Evolutionary conservation across 2,329 filamentous ascomycete genomes (phyloP), one percentile per base, ranked within the genome.

Genomic region (Diaporthe aspalathi): DNA sequence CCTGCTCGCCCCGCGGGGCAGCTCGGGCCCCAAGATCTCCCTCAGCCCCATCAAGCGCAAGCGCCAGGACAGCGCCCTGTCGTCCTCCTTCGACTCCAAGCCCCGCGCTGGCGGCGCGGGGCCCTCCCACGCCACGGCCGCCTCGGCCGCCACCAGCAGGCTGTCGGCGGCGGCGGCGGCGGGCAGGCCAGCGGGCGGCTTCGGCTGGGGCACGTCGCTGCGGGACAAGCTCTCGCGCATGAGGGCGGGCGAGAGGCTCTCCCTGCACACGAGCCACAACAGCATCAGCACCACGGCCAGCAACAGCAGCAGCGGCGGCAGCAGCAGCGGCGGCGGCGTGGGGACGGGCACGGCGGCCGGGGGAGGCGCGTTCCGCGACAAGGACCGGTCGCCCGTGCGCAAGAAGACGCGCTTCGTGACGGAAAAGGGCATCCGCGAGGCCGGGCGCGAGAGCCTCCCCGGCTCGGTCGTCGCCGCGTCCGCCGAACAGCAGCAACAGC

Each of bases 331-430:
- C 14, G 63, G 24, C 1, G 57, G 40, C 11, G 43, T 35, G 1
- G 54, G n/a, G n/a, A 5, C 32, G 7, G 32, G 32, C 12, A 24
- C 29, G 20, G 27, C 5, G n/a, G 50, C 22, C 3, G 27, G 22
- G 1, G 65, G 66, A 17, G 40, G 29, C n/a, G 67, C 67, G 7
- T 65, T 67, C 16, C 53, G 67, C 20, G 70, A 72, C 32, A 72
- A 80, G 7, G 76, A 80, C 65, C 79, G 73, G 74, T 85, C 77
- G 77, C 89, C 88, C 0, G 86, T 89, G 40, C 85, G 88, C 75
- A 92, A 94, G 82, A 94, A 93, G 85, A 94, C 92, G 66, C 86
- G 92, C n/a, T 94, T 95, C 77, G 87, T 94, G 50, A 94, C 93
- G 32, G 90, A 90, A 52, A 93, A 91, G 79, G 93, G 93, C 0